A percentile compares a stretch with the other conserved stretches of the same genome.
Evolutionary conservation across 2,329 filamentous ascomycete genomes (phyloP).

Genomic region (Cladosporium austrohemisphaericum): DNA sequence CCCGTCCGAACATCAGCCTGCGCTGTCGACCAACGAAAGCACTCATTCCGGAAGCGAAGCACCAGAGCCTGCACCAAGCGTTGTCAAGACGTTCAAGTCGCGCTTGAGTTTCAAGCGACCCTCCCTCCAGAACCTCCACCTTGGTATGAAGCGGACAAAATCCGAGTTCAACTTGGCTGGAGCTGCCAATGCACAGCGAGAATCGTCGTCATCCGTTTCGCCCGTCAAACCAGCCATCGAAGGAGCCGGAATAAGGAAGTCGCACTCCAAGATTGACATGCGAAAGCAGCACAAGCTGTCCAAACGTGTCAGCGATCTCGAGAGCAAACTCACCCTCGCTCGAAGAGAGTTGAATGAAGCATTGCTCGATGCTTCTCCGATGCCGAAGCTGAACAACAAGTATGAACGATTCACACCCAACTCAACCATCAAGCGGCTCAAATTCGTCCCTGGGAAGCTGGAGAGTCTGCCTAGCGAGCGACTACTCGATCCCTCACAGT

Average conservation of each 20-base stretch:
- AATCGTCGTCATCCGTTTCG: slow-evolving; percentile 32
- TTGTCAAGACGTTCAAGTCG: slow-evolving; percentile 18
- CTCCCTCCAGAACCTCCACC: slow-evolving; percentile 32
- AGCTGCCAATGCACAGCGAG: slow-evolving; percentile 29
- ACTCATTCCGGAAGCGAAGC: slow-evolving; percentile 22
- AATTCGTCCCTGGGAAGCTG: slow-evolving; percentile 34
- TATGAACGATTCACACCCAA: slow-evolving; percentile 36
- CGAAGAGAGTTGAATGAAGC: slow-evolving; percentile 52
- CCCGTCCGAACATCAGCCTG: slow-evolving; percentile 19
- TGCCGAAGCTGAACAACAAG: slow-evolving; percentile 35
- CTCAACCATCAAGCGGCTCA: slow-evolving; percentile 28
- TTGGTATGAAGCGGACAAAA: slow-evolving; percentile 31
- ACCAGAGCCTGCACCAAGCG: slow-evolving; percentile 19
- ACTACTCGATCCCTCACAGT: slow-evolving; percentile 30
- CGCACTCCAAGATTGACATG: slow-evolving; percentile 55
- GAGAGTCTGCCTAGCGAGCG: slow-evolving; percentile 39
- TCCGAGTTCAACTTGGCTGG: slow-evolving; percentile 31
- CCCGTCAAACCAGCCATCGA: slow-evolving; percentile 28
- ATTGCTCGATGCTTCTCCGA: slow-evolving; percentile 41
- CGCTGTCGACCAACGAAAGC: slow-evolving; percentile 17
- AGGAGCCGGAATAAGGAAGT: slow-evolving; percentile 38
- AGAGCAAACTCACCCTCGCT: slow-evolving; percentile 54
- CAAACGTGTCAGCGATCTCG: slow-evolving; percentile 59
- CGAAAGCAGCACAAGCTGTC: slow-evolving; percentile 54
- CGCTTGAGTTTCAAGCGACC: slow-evolving; percentile 31